Percentiles rank a stretch among this genome's conserved stretches.
Evolutionary conservation across 2,329 filamentous ascomycete species (phyloP).

Genomic region (Corniculantispora saksenae): DNA sequence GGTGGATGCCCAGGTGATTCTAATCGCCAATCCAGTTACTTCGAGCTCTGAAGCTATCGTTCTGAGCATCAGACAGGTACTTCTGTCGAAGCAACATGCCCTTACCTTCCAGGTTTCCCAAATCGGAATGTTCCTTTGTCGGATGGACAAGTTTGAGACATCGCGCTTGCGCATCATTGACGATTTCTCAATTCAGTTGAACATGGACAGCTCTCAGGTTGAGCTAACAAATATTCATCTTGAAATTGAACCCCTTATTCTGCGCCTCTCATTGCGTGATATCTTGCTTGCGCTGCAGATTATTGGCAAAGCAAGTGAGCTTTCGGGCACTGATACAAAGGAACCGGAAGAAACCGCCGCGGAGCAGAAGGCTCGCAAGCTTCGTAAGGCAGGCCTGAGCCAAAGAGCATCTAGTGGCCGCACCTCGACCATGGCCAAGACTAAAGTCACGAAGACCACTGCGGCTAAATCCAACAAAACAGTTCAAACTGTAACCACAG

Average conservation of each 20-base stretch:
- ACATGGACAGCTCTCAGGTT: conserved; percentile 69
- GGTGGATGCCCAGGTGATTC: conserved; percentile 92
- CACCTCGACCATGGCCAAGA: conserved; percentile 54
- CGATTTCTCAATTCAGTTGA: conserved; percentile 90
- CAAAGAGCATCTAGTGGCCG: conserved; percentile 59
- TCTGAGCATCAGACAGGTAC: conserved; percentile 86
- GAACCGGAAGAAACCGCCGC: conserved; percentile 39
- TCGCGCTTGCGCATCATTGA: conserved; percentile 89
- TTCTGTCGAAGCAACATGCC: conserved; percentile 91
- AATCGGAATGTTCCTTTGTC: conserved; percentile 96
- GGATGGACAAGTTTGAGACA: conserved; percentile 96
- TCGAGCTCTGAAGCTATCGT: conserved; percentile 94
- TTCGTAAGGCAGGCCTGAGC: conserved; percentile 51
- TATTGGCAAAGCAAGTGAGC: conserved; percentile 83
- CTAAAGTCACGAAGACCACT: conserved; percentile 40
- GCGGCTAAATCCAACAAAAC: conserved; percentile 30
- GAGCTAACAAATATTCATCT: conserved; percentile 78
- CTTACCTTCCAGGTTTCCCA: conserved; percentile 91
- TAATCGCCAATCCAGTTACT: conserved; percentile 92
- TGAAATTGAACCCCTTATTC: conserved; percentile 85
- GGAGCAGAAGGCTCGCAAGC: conserved; percentile 58
- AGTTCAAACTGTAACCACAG: not conserved
- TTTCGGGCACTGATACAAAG: conserved; percentile 67
- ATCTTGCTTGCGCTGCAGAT: conserved; percentile 94
- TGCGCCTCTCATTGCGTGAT: conserved; percentile 88